A percentile compares a stretch with the other conserved stretches of the same genome.
phyloP scores from a whole-genome alignment of 2,329 filamentous ascomycete genomes.

The Juglanconis oblonga region DNA sequence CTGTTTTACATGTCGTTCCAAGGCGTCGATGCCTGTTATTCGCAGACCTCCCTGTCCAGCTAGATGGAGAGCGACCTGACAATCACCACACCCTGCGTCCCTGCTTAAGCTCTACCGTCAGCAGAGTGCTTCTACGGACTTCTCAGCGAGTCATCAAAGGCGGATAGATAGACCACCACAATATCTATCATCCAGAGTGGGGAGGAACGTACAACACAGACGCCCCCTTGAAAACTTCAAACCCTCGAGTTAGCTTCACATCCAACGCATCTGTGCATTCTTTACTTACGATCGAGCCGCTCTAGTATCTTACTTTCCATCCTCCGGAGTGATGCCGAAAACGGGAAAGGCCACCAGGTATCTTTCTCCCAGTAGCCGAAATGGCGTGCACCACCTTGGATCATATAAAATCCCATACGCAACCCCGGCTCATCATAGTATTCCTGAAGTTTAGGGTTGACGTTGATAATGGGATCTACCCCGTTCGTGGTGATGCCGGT shows the following conservation, averaged over 20 bases:
- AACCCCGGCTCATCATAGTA: slow-evolving; percentile 46
- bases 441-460: slow-evolving; percentile 35
- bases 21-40: no score
- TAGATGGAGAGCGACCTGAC: no score
- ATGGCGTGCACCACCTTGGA: slow-evolving; percentile 46
- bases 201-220: slow-evolving; percentile 23
- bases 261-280: slow-evolving; percentile 31
- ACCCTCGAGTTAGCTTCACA: slow-evolving; percentile 25
- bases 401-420: slow-evolving; percentile 36
- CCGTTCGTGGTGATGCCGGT: neutral
- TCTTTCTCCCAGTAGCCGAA: slow-evolving; percentile 45
- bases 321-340: slow-evolving; percentile 36
- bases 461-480: neutral
- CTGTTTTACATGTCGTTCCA: no score
- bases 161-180: slow-evolving; percentile 43
- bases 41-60: no score
- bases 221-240: neutral
- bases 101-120: no score
- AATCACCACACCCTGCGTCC: no score
- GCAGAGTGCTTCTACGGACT: no score
- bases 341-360: slow-evolving; percentile 46
- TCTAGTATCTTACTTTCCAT: slow-evolving; percentile 49
- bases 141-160: no score
- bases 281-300: slow-evolving; percentile 39
- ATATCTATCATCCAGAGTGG: slow-evolving; percentile 30